Evolutionary conservation across 176 grass and related monocot genomes (phyloP), one percentile per base, ranked within the genome.

Genomic region (bread wheat (Triticum aestivum)): DNA sequence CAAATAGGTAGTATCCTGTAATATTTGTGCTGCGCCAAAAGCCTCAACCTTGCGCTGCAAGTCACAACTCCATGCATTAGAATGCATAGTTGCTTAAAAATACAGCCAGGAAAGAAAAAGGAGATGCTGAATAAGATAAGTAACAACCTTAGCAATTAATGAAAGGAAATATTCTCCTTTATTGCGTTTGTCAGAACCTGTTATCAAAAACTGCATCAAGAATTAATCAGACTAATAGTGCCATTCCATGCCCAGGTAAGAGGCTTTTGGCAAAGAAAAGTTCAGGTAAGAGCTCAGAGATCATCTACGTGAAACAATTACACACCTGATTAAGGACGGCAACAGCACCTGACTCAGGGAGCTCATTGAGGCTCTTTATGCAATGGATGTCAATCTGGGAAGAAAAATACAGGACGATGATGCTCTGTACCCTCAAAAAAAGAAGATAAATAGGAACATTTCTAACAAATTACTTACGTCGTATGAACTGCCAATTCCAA

Each of bases 91-190:
- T 12, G 15, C 45, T 56, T 23, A 56, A 26, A 70, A 33, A 67
- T 49, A 77, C 24, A 71, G 35, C 27, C 59, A 21, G 5, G 3
- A 65, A 51, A 78, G 18, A 62, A 67, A 42, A 65, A 47, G 44
- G 75, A 59, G 18, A 24, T 74, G 47, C 37, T 69, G 2, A 66
- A 75, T 47, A 79, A 75, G 61, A 26, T 17, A 81, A 79, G 27
- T 84, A 77, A 77, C 27, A 73, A 94, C 95, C 92, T 94, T 97
- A 75, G 92, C 84, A 82, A 94, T 65, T 84, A 97, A 88, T 65
- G 95, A 97, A 88, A 83, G 59, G 59, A 97, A 94, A 86, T 89
- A 94, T 67, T 91, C 87, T 89, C 82, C 83, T 89, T 97, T 97
- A 85, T 91, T 90, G 44, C 39, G 89, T 85, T 92, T 97, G 78